phyloP scores from a whole-genome alignment of 2,329 filamentous ascomycete species.

The Aureobasidium sp. region DNA sequence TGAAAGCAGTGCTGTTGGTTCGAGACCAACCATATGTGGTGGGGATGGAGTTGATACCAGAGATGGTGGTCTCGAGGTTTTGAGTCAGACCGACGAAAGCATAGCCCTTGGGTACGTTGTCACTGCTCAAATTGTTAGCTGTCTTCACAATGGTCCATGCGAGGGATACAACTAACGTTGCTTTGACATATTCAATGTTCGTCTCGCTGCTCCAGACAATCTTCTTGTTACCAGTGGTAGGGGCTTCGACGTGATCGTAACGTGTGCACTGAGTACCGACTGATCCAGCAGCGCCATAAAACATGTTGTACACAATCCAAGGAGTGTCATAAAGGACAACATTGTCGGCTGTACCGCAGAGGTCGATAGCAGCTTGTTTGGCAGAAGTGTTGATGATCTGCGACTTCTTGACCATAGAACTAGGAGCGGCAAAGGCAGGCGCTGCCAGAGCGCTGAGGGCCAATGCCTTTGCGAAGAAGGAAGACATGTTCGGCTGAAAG shows the following conservation, averaged over 20 bases:
- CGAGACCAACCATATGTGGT: slow-evolving; percentile 34
- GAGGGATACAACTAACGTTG: slow-evolving; percentile 11
- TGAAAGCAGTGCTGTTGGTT: slow-evolving; percentile 35
- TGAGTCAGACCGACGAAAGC: slow-evolving; percentile 38
- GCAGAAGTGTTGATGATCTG: slow-evolving; percentile 6
- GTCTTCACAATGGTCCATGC: too few species aligned
- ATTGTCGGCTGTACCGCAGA: slow-evolving; percentile 19
- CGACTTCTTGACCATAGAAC: background rate
- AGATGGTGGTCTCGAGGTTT: slow-evolving; percentile 34
- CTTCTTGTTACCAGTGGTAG: slow-evolving; percentile 26
- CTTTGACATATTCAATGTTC: slow-evolving; percentile 31
- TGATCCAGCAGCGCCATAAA: slow-evolving; percentile 35
- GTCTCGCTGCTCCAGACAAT: slow-evolving; percentile 34
- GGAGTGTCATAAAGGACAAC: slow-evolving; percentile 32
- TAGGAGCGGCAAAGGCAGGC: slow-evolving; percentile 1
- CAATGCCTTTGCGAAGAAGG: background rate
- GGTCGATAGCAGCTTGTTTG: slow-evolving; percentile 3
- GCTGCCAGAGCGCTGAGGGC: slow-evolving; percentile 6
- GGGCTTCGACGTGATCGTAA: slow-evolving; percentile 28
- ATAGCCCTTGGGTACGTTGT: slow-evolving; percentile 37
- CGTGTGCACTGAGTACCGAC: slow-evolving; percentile 34
- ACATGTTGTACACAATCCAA: slow-evolving; percentile 41
- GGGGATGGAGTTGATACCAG: slow-evolving; percentile 33
- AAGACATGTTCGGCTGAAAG: background rate
- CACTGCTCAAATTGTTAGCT: background rate